A percentile compares a stretch with the other conserved stretches of the same genome.
Conservation (phyloP, 805 yeast species). For the Wickerhamiella bombiphila region DNA sequence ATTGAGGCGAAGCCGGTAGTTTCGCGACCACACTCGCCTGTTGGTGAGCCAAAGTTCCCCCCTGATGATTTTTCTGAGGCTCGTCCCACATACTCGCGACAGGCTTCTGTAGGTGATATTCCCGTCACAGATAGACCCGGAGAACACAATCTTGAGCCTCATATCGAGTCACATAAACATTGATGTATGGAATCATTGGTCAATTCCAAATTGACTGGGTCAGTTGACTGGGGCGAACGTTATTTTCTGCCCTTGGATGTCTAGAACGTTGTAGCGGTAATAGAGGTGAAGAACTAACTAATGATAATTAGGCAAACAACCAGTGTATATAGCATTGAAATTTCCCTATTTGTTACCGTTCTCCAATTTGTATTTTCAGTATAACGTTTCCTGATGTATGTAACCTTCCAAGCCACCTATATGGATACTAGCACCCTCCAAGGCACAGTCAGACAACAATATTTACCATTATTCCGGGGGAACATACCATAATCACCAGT, state of each 20-base stretch:
- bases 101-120: constrained; percentile 12
- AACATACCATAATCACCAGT: too few relatives aligned
- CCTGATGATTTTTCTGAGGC: constrained; percentile 1
- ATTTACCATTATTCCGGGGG: too few relatives aligned
- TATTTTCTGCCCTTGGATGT: too few relatives aligned
- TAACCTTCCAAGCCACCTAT: too few relatives aligned
- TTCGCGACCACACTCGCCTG: constrained; percentile 1
- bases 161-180: too few relatives aligned
- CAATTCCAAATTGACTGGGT: too few relatives aligned
- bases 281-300: neutral
- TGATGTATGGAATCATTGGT: too few relatives aligned
- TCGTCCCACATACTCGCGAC: constrained; percentile 13
- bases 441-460: too few relatives aligned
- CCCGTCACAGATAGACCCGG: neutral
- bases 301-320: neutral
- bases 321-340: neutral
- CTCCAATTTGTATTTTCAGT: neutral
- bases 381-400: too few relatives aligned
- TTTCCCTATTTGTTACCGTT: neutral
- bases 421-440: too few relatives aligned
- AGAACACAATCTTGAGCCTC: neutral
- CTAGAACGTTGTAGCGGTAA: too few relatives aligned
- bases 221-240: too few relatives aligned
- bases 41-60: neutral
- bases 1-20: neutral